phyloP scores from a whole-genome alignment of 192 early-diverging fungal genomes.

The Linnemannia schmuckeri region DNA sequence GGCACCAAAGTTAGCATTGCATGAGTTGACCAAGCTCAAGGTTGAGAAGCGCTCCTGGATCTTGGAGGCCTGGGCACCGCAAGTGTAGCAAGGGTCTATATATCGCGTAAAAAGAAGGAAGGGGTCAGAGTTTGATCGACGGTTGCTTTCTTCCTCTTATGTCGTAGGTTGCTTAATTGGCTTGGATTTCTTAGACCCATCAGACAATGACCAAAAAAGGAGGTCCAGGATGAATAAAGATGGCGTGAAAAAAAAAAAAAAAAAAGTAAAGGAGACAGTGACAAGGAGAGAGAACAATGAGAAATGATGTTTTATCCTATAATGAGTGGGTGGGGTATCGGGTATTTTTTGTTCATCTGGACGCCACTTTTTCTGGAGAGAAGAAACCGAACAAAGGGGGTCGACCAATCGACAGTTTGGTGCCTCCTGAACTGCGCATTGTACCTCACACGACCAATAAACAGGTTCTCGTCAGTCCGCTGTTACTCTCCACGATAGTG shows the following conservation, averaged over 20 bases:
- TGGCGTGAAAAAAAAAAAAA: background rate
- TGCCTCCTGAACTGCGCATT: background rate
- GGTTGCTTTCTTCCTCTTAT: background rate
- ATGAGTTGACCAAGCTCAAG: slow-evolving; percentile 34
- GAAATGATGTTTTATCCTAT: background rate
- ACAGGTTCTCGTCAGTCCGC: too few relatives aligned
- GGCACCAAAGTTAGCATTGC: slow-evolving; percentile 53
- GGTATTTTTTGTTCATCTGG: background rate
- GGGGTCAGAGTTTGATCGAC: background rate
- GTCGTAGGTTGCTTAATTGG: background rate
- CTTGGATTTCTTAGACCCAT: background rate
- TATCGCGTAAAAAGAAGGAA: background rate
- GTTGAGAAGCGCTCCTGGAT: slow-evolving; percentile 45
- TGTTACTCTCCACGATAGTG: background rate
- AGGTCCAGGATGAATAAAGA: background rate
- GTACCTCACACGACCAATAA: background rate
- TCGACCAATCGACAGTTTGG: background rate
- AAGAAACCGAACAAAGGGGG: background rate
- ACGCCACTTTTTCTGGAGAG: background rate
- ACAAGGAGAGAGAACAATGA: background rate
- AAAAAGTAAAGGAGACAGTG: background rate
- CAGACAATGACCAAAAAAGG: background rate
- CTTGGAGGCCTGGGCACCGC: slow-evolving; percentile 52
- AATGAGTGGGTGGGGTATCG: background rate
- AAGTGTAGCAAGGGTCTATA: slow-evolving; percentile 29